Evolutionary conservation across 176 grass and related monocot species (phyloP).

Genomic region (Triticum aestivum): IWGSC_CS_RefSeq_v2.1 NC_057797.1:37045570-37046069

Average conservation of each 20-base stretch:
- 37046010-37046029: neutral
- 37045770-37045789: neutral
- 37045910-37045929: neutral
- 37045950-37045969: neutral
- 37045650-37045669: neutral
- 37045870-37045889: too few relatives aligned
- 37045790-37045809: neutral
- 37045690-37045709: neutral
- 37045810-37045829: neutral
- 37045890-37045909: neutral
- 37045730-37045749: neutral
- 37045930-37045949: neutral
- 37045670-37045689: neutral
- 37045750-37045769: neutral
- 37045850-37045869: neutral
- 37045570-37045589: neutral
- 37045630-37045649: neutral
- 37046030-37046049: neutral
- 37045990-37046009: neutral
- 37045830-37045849: neutral
- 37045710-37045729: neutral
- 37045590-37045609: neutral
- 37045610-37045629: neutral
- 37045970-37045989: neutral
- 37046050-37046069: neutral